Evolutionary conservation across 768 basidiomycete species (phyloP).

Genomic region (Candolleomyces aberdarensis): DNA sequence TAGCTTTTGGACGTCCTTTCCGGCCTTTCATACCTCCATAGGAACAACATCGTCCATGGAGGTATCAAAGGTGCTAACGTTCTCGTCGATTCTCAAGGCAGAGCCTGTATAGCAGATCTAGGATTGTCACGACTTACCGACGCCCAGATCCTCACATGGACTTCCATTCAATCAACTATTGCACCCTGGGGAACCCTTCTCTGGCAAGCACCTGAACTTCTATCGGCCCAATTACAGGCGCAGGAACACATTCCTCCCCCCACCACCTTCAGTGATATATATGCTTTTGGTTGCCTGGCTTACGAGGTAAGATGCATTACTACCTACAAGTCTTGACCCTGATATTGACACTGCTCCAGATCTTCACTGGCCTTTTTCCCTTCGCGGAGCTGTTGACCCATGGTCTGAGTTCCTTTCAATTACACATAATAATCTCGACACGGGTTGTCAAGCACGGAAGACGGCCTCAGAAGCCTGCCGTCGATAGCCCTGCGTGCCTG

Average conservation of each 20-base stretch:
- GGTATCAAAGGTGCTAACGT: not conserved
- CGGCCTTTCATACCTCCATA: not conserved
- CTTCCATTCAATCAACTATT: not conserved
- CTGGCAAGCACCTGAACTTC: not conserved
- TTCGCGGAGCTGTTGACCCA: not conserved
- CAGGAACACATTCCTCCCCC: not conserved
- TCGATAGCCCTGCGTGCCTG: not conserved
- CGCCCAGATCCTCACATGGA: not conserved
- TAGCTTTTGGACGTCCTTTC: not conserved
- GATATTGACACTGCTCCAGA: not conserved
- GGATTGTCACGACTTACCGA: not conserved
- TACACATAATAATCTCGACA: not conserved
- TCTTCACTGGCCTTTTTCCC: not conserved
- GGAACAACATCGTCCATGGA: not conserved
- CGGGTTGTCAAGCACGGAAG: not conserved
- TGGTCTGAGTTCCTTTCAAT: not conserved
- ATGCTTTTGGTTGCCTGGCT: not conserved
- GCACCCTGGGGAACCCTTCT: not conserved
- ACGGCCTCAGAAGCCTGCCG: not conserved
- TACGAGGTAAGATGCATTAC: not conserved
- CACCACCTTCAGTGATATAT: not conserved
- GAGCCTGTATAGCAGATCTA: not conserved
- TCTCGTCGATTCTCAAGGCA: not conserved
- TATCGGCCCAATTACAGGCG: not conserved
- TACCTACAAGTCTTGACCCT: not conserved